phyloP scores from a whole-genome alignment of 108 stramenopile genomes.

The Chaetoceros muelleri region DNA sequence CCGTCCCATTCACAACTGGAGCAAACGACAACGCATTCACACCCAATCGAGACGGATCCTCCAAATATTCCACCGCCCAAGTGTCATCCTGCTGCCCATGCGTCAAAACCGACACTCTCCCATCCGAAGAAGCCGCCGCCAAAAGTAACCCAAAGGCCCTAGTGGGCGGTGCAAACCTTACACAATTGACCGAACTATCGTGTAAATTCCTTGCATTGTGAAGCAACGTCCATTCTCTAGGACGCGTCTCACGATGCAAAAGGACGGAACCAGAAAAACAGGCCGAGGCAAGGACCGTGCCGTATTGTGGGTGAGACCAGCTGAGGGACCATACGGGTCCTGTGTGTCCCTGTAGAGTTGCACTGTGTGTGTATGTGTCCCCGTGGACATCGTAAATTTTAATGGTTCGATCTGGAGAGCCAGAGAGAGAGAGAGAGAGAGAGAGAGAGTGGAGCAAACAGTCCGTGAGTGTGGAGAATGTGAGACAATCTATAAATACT shows the following conservation, averaged over 20 bases:
- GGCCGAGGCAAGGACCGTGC: constrained; percentile 74
- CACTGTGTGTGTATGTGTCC: constrained; percentile 63
- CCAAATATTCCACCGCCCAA: constrained; percentile 70
- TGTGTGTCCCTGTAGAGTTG: constrained; percentile 77
- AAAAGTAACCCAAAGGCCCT: constrained; percentile 76
- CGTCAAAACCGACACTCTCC: constrained; percentile 64
- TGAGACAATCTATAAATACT: too few relatives aligned
- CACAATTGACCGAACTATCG: constrained; percentile 70
- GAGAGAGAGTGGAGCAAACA: neutral
- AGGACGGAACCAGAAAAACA: constrained; percentile 83
- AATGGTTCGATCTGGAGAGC: constrained; percentile 68
- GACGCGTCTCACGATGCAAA: constrained; percentile 75
- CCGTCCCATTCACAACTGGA: too few relatives aligned
- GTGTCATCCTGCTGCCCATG: constrained; percentile 52
- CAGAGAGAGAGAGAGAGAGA: neutral
- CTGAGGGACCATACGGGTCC: constrained; percentile 92
- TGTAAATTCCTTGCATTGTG: constrained; percentile 53
- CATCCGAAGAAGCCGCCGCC: constrained; percentile 75
- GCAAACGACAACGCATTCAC: constrained; percentile 89
- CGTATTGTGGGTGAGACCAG: constrained; percentile 95
- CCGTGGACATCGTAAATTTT: constrained; percentile 86
- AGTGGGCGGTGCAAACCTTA: constrained; percentile 61
- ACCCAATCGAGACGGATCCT: constrained; percentile 69
- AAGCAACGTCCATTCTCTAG: constrained; percentile 70
- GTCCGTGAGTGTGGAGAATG: too few relatives aligned